Evolutionary conservation across 768 basidiomycete species (phyloP), one percentile per base, ranked within the genome.

Genomic region (Rickenella mellea): DNA sequence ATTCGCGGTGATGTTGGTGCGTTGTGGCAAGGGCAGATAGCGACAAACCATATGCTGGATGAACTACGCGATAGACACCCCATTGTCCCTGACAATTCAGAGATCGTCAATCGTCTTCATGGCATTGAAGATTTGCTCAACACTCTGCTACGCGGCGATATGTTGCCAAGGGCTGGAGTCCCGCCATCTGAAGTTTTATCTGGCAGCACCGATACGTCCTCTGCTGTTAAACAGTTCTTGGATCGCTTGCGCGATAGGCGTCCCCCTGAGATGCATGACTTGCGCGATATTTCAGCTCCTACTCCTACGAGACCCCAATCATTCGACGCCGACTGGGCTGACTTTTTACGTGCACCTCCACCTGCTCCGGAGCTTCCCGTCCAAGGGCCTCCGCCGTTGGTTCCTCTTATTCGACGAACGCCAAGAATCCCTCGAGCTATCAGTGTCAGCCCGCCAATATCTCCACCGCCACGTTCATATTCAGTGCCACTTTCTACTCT

Each of bases 11-110:
- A 80, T 49, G 66, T 80, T 6, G 63, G 66, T 8, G 73, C 70
- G 7, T 57, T 94, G 17, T 67, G 74, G 58, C 69, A 83, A 37
- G 76, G 71, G 5, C 87, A 93, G 57, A 51, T 58, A 0, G 63
- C 71, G 0, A 73, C 81, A 6, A 77, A 78, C 40, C 68, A 72
- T 24, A 62, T 77, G 45, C 58, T 92, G 27, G 75, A 83, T 43
- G 73, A 79, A 20, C 62, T 91, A 41, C 70, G 74, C 15, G 66
- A 70, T 11, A 53, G 66, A 24, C 68, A 71, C 15, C 59, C 67
- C 33, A 48, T 55, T n/a, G 53, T 57, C 17, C 53, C 52, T 21
- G 66, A 72, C 53, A 60, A 66, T 53, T 40, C 73, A 54, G 67
- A 67, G 40, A 40, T 65, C 12, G 43, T 58, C 3, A 59, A 59